Conservation (phyloP, 305 asterid genomes). For the Fraxinus xanthoxyloides region DNA sequence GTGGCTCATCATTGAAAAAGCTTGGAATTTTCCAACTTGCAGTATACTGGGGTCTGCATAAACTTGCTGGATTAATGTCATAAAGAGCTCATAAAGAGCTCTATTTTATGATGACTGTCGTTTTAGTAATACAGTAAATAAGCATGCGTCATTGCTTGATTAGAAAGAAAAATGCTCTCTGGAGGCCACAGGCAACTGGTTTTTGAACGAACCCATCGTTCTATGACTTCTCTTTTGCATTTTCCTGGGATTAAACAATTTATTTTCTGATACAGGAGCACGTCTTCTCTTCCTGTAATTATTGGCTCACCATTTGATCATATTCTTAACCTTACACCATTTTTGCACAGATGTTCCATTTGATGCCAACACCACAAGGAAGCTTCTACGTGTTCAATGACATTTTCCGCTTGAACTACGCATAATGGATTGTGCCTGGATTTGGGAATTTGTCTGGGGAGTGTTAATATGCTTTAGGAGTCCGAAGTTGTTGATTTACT, state of each 20-base stretch:
- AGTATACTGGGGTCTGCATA: background rate
- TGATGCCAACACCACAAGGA: conserved; percentile 56
- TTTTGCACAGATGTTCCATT: conserved; percentile 48
- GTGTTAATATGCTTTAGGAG: no score
- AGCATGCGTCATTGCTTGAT: background rate
- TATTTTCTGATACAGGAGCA: background rate
- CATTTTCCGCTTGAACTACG: conserved; percentile 56
- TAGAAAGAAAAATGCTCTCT: background rate
- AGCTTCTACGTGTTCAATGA: conserved; percentile 53
- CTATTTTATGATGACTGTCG: background rate
- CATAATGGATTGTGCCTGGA: conserved; percentile 23
- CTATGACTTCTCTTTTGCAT: background rate
- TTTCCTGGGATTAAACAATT: background rate
- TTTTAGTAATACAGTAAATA: background rate
- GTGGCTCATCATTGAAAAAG: background rate
- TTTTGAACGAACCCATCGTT: background rate
- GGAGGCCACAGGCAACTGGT: background rate
- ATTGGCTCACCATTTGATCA: background rate
- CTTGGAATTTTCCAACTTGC: background rate
- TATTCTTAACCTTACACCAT: background rate
- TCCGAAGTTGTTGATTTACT: no score
- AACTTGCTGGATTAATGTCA: background rate
- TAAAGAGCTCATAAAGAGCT: background rate
- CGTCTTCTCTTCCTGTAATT: background rate
- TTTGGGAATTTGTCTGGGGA: no score